Percentiles rank a stretch among this genome's conserved stretches.
These are phyloP conservation scores for Colletotrichum orbiculare DNA, from an alignment of 2,329 filamentous ascomycete genomes.

Conservation along the genomic window DNA sequence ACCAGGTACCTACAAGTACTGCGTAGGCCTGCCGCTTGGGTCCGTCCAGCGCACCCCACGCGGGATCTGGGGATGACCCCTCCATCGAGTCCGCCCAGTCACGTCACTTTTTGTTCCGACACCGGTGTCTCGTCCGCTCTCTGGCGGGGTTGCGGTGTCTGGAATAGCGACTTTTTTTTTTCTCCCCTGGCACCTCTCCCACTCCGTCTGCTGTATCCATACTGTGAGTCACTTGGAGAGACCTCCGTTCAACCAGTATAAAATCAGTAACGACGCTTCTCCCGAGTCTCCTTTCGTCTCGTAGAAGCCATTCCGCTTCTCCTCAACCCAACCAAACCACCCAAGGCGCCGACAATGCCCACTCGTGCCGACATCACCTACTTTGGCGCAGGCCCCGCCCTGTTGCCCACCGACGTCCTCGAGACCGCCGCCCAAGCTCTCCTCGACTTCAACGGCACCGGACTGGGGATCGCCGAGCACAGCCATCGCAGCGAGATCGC, in stretches of 20 bases:
- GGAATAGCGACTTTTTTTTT: conserved; percentile 34
- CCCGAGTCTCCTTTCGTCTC: neutral
- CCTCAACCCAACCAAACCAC: conserved; percentile 7
- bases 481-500: conserved; percentile 87
- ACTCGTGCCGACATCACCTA: conserved; percentile 81
- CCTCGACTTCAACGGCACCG: conserved; percentile 82
- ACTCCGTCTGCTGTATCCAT: too few species aligned
- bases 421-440: conserved; percentile 81
- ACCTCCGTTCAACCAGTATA: conserved; percentile 20
- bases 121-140: conserved; percentile 29
- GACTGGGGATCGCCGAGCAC: conserved; percentile 88
- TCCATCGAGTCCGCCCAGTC: conserved; percentile 36
- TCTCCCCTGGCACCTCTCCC: conserved; percentile 15
- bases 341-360: conserved; percentile 64
- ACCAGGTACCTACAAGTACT: too few species aligned
- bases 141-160: conserved; percentile 36
- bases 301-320: neutral
- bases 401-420: conserved; percentile 83
- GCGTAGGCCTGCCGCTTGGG: neutral
- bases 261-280: conserved; percentile 12
- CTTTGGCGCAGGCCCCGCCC: conserved; percentile 92
- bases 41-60: conserved; percentile 29
- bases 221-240: conserved; percentile 16
- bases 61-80: conserved; percentile 32
- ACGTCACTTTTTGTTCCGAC: conserved; percentile 34